Percentiles rank a stretch among this genome's conserved stretches.
Conservation (phyloP, 768 basidiomycete species). For the Boletus subcaerulescens region DNA sequence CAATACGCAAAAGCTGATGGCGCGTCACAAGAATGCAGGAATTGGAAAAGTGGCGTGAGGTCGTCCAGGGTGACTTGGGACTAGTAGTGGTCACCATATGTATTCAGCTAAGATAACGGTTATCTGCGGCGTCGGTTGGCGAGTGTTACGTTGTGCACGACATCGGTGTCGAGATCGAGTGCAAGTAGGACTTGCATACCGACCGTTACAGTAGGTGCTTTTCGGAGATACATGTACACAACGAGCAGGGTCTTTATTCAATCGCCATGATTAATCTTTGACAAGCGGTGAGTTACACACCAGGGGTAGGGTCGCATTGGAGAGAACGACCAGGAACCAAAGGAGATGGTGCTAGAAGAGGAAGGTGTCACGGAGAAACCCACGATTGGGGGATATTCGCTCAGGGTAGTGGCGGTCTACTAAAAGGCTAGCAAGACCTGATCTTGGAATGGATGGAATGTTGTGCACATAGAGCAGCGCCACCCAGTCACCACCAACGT, state of each 20-base stretch:
- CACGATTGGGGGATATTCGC: not conserved
- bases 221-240: not conserved
- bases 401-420: conserved; percentile 13
- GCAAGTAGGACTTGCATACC: not conserved
- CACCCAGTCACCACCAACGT: no score
- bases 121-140: conserved; percentile 6
- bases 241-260: not conserved
- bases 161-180: not conserved
- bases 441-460: not conserved
- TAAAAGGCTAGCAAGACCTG: no score
- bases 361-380: conserved; percentile 5
- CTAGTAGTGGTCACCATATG: not conserved
- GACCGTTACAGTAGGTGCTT: not conserved
- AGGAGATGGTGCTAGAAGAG: conserved; percentile 1
- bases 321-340: conserved; percentile 1
- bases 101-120: conserved; percentile 13
- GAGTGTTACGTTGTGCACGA: conserved; percentile 1
- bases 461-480: no score
- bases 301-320: not conserved
- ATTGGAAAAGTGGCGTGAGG: conserved; percentile 17
- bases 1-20: not conserved
- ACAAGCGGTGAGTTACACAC: not conserved
- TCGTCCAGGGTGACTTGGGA: conserved; percentile 5
- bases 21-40: conserved; percentile 7
- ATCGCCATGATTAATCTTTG: not conserved